Evolutionary conservation across 345 rosid species (phyloP), one percentile per base, ranked within the genome.

Genomic region (Eutrema heterophyllum): DNA sequence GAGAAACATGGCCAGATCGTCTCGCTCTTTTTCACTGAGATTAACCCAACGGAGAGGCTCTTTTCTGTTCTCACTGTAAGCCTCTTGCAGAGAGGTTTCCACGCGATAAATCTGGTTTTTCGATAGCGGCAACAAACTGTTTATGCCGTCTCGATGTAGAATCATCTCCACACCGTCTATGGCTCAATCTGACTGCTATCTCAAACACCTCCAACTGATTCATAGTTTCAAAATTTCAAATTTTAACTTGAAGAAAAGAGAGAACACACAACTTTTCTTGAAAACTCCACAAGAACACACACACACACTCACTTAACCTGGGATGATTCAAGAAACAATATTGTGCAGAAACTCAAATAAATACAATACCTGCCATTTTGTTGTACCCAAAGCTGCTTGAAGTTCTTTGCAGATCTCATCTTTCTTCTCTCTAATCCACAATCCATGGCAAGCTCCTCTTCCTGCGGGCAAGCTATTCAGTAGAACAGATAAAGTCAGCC

Each of bases 291-390:
- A 44, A n/a, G 49, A 44, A 5, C 48, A 38, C 13, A 44, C 18
- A n/a, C n/a, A n/a, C n/a, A n/a, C n/a, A n/a, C n/a, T 18, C 21
- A 21, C 10, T 50, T 56, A 24, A 36, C 12, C 3, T 2, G 38
- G 24, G 43, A 56, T 70, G 43, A 33, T n/a, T 44, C 48, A 44
- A 44, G 48, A 44, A 44, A 30, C 33, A 3, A 40, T 40, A 43
- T 14, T 41, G 48, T n/a, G 49, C 49, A 44, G 18, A 44, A 6
- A n/a, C 5, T 30, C 26, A n/a, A 61, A 2, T 45, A 9, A 15
- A 9, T 40, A 21, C 27, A 32, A 35, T 62, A 92, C 97, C 96
- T 92, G 98, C 98, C 98, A 92, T 72, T 92, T 92, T 50, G 96
- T 88, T 13, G 98, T 89, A 60, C 96, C 88, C 68, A 92, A 75